phyloP scores from a whole-genome alignment of 225 moss, liverwort and hornwort genomes.

The Antitrichia curtipendula region DNA sequence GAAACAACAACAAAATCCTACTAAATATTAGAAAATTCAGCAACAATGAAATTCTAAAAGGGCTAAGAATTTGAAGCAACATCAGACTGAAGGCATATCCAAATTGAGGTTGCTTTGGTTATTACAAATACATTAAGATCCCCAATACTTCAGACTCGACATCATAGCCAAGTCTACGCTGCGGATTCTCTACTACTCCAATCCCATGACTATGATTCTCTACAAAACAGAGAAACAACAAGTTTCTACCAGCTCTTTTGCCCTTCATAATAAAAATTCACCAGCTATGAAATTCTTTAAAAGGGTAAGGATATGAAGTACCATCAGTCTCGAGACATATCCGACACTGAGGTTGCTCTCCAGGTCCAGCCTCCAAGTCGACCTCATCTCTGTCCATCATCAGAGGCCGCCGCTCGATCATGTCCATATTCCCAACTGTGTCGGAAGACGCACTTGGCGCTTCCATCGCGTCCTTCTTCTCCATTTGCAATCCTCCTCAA shows the following conservation, averaged over 20 bases:
- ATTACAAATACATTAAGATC: background rate
- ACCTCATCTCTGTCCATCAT: constrained; percentile 43
- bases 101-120: background rate
- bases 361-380: constrained; percentile 40
- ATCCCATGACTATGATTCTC: background rate
- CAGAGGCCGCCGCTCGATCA: constrained; percentile 23
- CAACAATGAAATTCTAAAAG: background rate
- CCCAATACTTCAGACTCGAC: background rate
- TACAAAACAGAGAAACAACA: background rate
- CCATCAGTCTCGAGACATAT: constrained; percentile 47
- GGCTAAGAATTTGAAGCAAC: background rate
- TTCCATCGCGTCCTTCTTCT: constrained; percentile 5
- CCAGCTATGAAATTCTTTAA: background rate
- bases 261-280: background rate
- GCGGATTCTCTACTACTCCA: background rate
- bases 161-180: background rate
- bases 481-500: constrained; percentile 2
- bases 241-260: background rate
- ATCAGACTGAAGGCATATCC: background rate
- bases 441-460: constrained; percentile 3
- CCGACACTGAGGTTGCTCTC: constrained; percentile 47
- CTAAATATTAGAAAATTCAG: background rate
- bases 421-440: background rate
- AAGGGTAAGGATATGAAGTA: background rate
- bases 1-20: background rate